Base-by-base conservation (phyloP, 495 filamentous ascomycete species). In the Penicillium argentinense region DNA sequence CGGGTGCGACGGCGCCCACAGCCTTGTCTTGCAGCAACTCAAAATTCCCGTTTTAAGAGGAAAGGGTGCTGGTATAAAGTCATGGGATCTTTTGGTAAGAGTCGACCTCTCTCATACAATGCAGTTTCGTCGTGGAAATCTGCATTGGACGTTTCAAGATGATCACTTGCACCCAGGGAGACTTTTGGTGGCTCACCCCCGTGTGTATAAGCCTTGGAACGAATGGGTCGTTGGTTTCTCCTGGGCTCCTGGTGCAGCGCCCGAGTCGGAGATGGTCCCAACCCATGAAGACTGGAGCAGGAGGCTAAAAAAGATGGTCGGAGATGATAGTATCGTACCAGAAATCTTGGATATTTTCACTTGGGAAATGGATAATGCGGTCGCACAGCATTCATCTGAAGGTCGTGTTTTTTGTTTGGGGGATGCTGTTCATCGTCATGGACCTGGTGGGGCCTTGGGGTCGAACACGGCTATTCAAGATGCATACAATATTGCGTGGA, bases 401-500 rank as follows among this genome's bases (percentile, higher is more conserved):
- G 60, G 49, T 11, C 56, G 60, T 30, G 44, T 28, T 45, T 77
- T 73, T 42, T 70, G 70, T 42, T 50, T 78, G 11, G 74, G 75
- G 17, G 76, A 77, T 49, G 74, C 75, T 1, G 69, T 71, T 7
- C 76, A 80, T 49, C 67, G 75, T 0, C 76, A 80, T 47, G 74
- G 75, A 1, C 76, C 76, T 1, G 39, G 67, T 2, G 69, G 72
- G 43, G 75, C 72, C 0, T 65, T 77, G 2, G 75, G 76, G 0
- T 64, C 57, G 13, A 80, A 78, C 36, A 78, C 73, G 9, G 77
- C 72, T 43, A 63, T 80, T 4, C 71, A 77, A 59, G 76, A 80
- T 46, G 72, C 74, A 1, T 77, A 65, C 49, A 78, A 80, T 45
- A 60, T 80, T 3, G 75, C 74, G 9, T 80, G 75, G 76, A 80